A percentile compares a stretch with the other conserved stretches of the same genome.
Conservation (phyloP, 2,329 filamentous ascomycete genomes). For the Colletotrichum cereale region DNA sequence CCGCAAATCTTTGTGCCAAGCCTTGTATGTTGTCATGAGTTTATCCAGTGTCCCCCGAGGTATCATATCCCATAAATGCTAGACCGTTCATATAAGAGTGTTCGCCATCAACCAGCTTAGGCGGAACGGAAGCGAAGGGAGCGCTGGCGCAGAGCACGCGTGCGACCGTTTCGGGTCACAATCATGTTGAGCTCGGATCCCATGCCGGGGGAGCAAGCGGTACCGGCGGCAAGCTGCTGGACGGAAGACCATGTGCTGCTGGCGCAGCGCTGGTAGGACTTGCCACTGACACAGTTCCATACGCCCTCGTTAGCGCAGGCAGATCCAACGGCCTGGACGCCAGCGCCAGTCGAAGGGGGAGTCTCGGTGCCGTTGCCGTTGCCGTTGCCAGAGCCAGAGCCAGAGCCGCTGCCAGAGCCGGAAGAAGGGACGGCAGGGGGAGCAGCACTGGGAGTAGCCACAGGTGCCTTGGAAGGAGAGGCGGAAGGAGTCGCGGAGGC, state of each 20-base stretch:
- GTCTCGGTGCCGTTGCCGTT: conserved; percentile 33
- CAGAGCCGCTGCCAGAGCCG: conserved; percentile 30
- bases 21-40: conserved; percentile 22
- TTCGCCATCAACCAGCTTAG: conserved; percentile 39
- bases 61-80: conserved; percentile 39
- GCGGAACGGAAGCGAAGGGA: conserved; percentile 39
- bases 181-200: conserved; percentile 54
- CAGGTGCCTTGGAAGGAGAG: conserved; percentile 38
- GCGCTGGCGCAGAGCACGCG: conserved; percentile 46
- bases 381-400: conserved; percentile 41
- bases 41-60: conserved; percentile 21
- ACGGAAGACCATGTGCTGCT: conserved; percentile 62
- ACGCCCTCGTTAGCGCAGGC: conserved; percentile 62
- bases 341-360: conserved; percentile 43
- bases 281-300: conserved; percentile 67
- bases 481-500: conserved; percentile 42
- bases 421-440: conserved; percentile 30
- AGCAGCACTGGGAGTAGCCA: conserved; percentile 31
- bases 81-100: conserved; percentile 26
- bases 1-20: conserved; percentile 9
- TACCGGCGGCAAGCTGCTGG: conserved; percentile 59
- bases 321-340: conserved; percentile 55
- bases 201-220: conserved; percentile 58
- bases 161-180: conserved; percentile 43
- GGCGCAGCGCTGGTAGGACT: conserved; percentile 67